Conservation (phyloP, 2,329 filamentous ascomycete genomes). For the Polychaeton citri region DNA sequence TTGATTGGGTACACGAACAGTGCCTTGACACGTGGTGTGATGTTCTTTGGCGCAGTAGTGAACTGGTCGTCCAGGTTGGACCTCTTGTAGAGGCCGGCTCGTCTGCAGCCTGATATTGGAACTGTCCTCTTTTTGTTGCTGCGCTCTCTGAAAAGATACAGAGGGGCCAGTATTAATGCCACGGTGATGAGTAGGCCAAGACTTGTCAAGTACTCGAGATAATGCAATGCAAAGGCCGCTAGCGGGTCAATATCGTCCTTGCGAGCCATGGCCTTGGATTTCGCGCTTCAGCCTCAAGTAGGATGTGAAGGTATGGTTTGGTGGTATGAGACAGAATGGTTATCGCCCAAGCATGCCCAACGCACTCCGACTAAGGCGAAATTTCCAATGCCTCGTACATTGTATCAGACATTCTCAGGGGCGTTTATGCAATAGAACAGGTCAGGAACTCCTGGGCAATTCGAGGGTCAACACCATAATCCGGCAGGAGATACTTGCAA, state of each 20-base stretch:
- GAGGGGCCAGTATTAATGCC: conserved; percentile 8
- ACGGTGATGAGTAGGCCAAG: conserved; percentile 8
- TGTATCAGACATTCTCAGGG: too few species aligned
- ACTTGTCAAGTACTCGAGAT: conserved; percentile 11
- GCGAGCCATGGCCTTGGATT: not conserved
- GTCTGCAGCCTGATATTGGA: conserved; percentile 14
- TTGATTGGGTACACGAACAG: conserved; percentile 75
- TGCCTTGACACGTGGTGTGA: conserved; percentile 45
- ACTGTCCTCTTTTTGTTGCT: not conserved
- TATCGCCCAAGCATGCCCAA: too few species aligned
- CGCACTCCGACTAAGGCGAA: too few species aligned
- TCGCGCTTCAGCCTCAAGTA: too few species aligned
- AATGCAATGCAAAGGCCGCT: conserved; percentile 9
- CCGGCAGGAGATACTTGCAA: too few species aligned
- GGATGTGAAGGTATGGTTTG: too few species aligned
- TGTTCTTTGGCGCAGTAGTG: conserved; percentile 10
- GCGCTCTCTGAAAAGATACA: not conserved
- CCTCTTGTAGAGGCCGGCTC: conserved; percentile 9
- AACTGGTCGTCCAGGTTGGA: conserved; percentile 16
- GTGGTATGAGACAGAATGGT: too few species aligned
- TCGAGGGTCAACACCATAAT: too few species aligned
- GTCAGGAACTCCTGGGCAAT: too few species aligned
- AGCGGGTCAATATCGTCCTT: not conserved
- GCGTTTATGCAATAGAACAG: too few species aligned
- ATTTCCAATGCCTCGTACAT: too few species aligned